Evolutionary conservation across 208 protist species (phyloP), one percentile per base, ranked within the genome.

Genomic region (Trypanosoma caninum): DNA sequence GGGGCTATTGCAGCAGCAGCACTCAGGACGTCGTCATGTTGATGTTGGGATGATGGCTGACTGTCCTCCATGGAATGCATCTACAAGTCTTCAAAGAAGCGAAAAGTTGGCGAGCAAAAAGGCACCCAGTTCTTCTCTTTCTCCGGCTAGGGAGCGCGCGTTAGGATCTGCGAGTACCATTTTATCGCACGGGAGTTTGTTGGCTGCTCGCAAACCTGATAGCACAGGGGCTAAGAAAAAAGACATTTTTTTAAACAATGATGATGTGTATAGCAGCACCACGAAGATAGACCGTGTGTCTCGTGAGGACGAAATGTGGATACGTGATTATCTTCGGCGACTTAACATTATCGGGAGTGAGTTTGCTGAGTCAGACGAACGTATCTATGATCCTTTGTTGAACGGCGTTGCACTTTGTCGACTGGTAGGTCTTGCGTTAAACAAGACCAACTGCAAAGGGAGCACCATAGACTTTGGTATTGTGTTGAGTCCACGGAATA

Each of bases 291-390:
- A 7, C 6, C 4, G 23, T 53, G 59, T 40, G 16, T 47, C 23
- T 18, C 18, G 5, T 18, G 13, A 13, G 47, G 63, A 48, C 55
- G 63, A 80, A 27, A 50, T 59, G 3, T 64, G 72, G 44, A 73
- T 89, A 44, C 78, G 85, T 16, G 85, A 92, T 59, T 84, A 78
- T 56, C 72, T 92, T 22, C 64, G 83, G 18, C 74, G 85, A 34
- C 76, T 89, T 66, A 78, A 87, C 62, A 82, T 92, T 44, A 48
- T 89, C 10, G 41, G 42, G n/a, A 20, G 61, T 34, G 71, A 80
- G 31, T 25, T 40, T 23, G 38, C 67, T 5, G 44, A 52, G 8
- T 37, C 35, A 11, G 59, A 34, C 2, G 40, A 34, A 34, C 57
- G 33, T 13, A 76, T 89, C 31, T 53, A 65, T 28, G 87, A 93